These are phyloP conservation scores for Tausonia pullulans DNA, from an alignment of 1,284 basidiomycete genomes.

Conservation along the genomic window DNA sequence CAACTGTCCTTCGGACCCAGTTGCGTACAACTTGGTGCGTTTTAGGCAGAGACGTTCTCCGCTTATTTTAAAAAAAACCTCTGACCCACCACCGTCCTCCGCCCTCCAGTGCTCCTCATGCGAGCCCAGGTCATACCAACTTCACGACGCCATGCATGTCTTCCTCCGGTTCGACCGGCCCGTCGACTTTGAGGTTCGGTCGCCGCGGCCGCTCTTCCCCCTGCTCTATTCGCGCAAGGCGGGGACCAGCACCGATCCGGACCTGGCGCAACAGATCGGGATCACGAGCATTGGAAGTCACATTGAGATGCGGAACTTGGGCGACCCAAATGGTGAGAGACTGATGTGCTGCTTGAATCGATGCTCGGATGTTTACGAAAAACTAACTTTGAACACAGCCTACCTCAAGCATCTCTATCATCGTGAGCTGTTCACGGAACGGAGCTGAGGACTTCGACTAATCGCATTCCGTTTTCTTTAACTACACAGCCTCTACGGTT, in stretches of 20 bases:
- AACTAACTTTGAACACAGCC: slow-evolving; percentile 34
- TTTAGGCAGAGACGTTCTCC: too few relatives aligned
- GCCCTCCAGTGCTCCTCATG: slow-evolving; percentile 56
- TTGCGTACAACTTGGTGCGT: slow-evolving; percentile 31
- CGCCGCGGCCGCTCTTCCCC: slow-evolving; percentile 51
- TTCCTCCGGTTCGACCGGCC: slow-evolving; percentile 76
- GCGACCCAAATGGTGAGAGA: slow-evolving; percentile 1
- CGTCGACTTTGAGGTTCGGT: slow-evolving; percentile 56
- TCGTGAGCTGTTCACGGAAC: slow-evolving; percentile 18
- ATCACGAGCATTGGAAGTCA: not conserved
- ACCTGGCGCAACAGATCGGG: slow-evolving; percentile 8
- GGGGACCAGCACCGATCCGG: slow-evolving; percentile 5
- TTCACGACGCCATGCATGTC: slow-evolving; percentile 70
- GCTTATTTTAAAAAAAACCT: too few relatives aligned
- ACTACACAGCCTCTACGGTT: slow-evolving; percentile 38
- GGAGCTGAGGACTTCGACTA: too few relatives aligned
- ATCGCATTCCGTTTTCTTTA: too few relatives aligned
- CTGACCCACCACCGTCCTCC: not conserved
- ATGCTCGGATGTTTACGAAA: too few relatives aligned
- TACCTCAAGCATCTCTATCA: slow-evolving; percentile 61
- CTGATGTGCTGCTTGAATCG: too few relatives aligned
- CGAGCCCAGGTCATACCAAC: slow-evolving; percentile 58
- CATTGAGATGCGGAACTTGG: slow-evolving; percentile 5
- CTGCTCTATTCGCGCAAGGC: slow-evolving; percentile 44
- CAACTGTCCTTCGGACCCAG: slow-evolving; percentile 33